Percentiles rank a stretch among this genome's conserved stretches.
Conservation (phyloP, 1,139 yeast species). For the Blastobotrys capitulatus region DNA sequence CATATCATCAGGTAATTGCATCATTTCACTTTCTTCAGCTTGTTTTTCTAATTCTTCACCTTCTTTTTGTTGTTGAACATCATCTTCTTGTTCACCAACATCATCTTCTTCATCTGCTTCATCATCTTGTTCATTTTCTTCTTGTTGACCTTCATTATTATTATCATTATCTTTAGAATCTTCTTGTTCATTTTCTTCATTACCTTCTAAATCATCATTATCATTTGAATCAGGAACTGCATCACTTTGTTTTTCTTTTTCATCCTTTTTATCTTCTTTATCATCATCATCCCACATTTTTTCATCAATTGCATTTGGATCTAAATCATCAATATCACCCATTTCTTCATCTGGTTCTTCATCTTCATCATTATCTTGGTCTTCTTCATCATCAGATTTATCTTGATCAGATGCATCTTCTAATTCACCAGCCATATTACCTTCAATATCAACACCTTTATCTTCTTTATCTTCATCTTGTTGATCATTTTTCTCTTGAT, state of each 20-base stretch:
- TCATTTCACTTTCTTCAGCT: slow-evolving; percentile 34
- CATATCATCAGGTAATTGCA: slow-evolving; percentile 34
- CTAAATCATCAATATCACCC: slow-evolving; percentile 57
- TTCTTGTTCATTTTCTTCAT: slow-evolving; percentile 65
- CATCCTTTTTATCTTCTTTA: slow-evolving; percentile 62
- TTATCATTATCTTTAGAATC: slow-evolving; percentile 30
- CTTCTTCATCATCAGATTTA: slow-evolving; percentile 45
- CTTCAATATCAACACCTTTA: slow-evolving; percentile 86
- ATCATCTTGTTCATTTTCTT: slow-evolving; percentile 40
- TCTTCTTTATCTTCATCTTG: slow-evolving; percentile 47
- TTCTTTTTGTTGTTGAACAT: slow-evolving; percentile 73
- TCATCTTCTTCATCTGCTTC: slow-evolving; percentile 65
- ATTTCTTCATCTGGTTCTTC: slow-evolving; percentile 55
- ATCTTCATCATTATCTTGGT: slow-evolving; percentile 67
- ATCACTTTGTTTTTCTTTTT: slow-evolving; percentile 57
- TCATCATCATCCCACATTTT: slow-evolving; percentile 99
- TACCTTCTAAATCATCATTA: slow-evolving; percentile 55
- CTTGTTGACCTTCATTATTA: slow-evolving; percentile 34
- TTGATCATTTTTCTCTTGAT: slow-evolving; percentile 59
- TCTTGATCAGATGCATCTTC: slow-evolving; percentile 67
- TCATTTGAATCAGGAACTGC: slow-evolving; percentile 58
- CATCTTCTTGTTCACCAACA: slow-evolving; percentile 83
- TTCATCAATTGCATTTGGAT: slow-evolving; percentile 83
- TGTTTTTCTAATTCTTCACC: slow-evolving; percentile 42
- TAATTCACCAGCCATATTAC: slow-evolving; percentile 92